Base-by-base conservation (phyloP, 768 basidiomycete genomes). In the Floccularia luteovirens region DNA sequence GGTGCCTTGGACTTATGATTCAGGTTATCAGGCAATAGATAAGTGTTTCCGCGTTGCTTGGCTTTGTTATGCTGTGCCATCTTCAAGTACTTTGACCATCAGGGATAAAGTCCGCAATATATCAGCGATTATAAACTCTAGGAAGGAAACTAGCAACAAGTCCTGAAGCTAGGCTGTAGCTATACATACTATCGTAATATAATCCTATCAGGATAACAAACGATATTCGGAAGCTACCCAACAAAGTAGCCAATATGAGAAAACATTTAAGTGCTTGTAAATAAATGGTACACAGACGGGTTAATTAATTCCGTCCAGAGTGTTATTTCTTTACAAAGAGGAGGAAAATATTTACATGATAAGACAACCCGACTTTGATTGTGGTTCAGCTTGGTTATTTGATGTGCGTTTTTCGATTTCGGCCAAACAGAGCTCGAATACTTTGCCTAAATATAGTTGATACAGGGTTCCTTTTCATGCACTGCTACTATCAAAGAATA, bases 391-490 rank as follows among this genome's bases (percentile, higher is more conserved):
- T 45, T 66, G 67, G 51, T 69, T 72, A 19, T 80, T 75, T 17
- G 77, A 50, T n/a, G 59, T 69, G 41, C 76, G 72, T 57, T 79
- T 86, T 68, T 90, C 85, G 46, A 90, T 89, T 56, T 91, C 86
- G 27, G 67, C 79, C 31, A 91, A 69, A 56, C 86, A 87, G 37
- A 88, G 69, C 51, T 91, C 88, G 42, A 91, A 91, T 17, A 89
- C 89, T 54, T 82, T 81, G 60, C 70, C 89, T 90, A 39, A 36
- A 45, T 43, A 39, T 41, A 27, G 25, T 38, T 36, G 31, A 33
- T 25, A 19, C 38, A 23, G 31, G 34, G 28, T 30, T 34, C 23
- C 36, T 21, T 41, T 43, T 38, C 22, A 45, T 19, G 16, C 5
- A 33, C 11, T 23, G 36, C 12, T 19, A 19, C 10, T 8, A 30